Conservation (phyloP, 2,329 filamentous ascomycete genomes). For the Fusarium sp. region DNA sequence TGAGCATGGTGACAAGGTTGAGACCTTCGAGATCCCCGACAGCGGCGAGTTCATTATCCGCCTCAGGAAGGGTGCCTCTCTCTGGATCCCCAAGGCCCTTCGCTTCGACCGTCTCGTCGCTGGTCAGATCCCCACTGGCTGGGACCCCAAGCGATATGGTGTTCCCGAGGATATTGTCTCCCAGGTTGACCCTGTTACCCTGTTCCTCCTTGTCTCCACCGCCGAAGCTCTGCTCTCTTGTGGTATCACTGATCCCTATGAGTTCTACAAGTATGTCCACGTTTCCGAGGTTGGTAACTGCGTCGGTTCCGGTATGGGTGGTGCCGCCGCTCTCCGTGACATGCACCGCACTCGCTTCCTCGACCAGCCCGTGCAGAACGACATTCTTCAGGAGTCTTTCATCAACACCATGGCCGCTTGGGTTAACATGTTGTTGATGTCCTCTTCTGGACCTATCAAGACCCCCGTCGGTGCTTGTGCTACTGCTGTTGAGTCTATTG, state of each 20-base stretch:
- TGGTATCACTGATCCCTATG: constrained; percentile 98
- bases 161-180: constrained; percentile 97
- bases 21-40: constrained; percentile 95
- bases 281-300: constrained; percentile 98
- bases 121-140: constrained; percentile 96
- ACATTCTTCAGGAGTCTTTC: constrained; percentile 99
- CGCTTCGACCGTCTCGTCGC: constrained; percentile 97
- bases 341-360: constrained; percentile 99
- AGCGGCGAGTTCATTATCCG: constrained; percentile 95
- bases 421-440: constrained; percentile 99
- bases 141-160: constrained; percentile 97
- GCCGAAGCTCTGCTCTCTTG: constrained; percentile 91
- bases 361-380: constrained; percentile 97
- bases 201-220: constrained; percentile 95
- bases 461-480: constrained; percentile 98
- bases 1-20: constrained; percentile 96
- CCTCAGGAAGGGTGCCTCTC: constrained; percentile 93
- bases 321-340: constrained; percentile 89
- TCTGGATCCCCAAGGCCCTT: constrained; percentile 97
- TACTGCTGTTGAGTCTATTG: constrained; percentile 95
- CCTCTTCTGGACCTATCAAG: constrained; percentile 98
- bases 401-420: constrained; percentile 99
- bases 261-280: constrained; percentile 99
- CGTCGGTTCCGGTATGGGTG: constrained; percentile 98
- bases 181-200: constrained; percentile 95